Conservation (phyloP, 331 rosid genomes). For the Arachis monticola region DNA sequence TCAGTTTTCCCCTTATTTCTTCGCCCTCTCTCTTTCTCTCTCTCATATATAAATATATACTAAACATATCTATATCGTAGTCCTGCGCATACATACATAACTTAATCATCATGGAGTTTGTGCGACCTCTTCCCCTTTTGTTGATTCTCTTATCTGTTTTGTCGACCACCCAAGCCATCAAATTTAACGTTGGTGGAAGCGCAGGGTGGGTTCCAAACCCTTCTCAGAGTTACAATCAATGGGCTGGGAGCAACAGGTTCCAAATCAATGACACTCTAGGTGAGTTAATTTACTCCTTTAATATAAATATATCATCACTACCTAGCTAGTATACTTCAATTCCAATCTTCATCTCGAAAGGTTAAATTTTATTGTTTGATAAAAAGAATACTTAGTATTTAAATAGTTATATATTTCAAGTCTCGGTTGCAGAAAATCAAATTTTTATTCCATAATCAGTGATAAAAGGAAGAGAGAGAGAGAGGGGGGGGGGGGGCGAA, state of each 20-base stretch:
- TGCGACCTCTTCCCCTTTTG: constrained; percentile 31
- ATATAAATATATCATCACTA: neutral
- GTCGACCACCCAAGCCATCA: constrained; percentile 46
- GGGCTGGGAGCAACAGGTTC: constrained; percentile 74
- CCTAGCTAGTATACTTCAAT: no score
- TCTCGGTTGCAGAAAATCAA: neutral
- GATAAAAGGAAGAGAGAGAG: no score
- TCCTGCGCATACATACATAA: neutral
- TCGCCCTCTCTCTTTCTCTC: neutral
- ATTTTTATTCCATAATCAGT: neutral
- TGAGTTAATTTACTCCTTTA: constrained; percentile 4
- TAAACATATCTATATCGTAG: neutral
- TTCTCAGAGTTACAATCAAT: constrained; percentile 54
- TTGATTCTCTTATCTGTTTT: constrained; percentile 33
- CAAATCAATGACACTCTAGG: constrained; percentile 67
- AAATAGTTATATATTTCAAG: no score
- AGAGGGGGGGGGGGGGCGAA: no score
- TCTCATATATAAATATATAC: neutral
- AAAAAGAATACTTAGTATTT: no score
- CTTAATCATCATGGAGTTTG: constrained; percentile 34
- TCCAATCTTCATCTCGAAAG: no score
- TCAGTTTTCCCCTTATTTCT: neutral
- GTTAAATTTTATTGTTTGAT: no score
- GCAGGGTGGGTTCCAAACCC: constrained; percentile 79
- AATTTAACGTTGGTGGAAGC: constrained; percentile 64